These are phyloP conservation scores for Aureobasidium sp. DNA, from an alignment of 2,329 filamentous ascomycete species.

Conservation along the genomic window DNA sequence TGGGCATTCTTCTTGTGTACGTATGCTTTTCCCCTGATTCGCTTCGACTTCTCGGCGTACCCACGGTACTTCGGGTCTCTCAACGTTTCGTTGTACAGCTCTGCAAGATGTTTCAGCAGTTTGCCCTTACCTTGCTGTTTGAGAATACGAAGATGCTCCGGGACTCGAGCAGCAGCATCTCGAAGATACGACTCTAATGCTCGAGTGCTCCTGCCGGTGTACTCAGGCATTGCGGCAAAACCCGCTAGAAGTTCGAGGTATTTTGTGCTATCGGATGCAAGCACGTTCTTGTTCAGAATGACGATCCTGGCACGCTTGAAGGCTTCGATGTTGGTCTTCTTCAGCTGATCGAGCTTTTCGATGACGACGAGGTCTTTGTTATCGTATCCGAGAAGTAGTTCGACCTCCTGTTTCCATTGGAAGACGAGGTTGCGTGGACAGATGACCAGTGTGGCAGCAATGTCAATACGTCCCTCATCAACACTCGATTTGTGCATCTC, in stretches of 20 bases:
- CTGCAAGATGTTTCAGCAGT: slow-evolving; percentile 23
- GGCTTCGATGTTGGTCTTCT: slow-evolving; percentile 33
- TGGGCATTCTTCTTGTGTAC: not conserved
- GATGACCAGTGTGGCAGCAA: slow-evolving; percentile 52
- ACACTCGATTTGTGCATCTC: not conserved
- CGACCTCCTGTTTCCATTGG: slow-evolving; percentile 52
- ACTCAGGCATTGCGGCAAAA: slow-evolving; percentile 41
- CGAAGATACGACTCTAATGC: slow-evolving; percentile 48
- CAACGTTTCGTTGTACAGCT: slow-evolving; percentile 20
- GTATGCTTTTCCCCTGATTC: slow-evolving; percentile 6
- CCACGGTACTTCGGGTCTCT: slow-evolving; percentile 28
- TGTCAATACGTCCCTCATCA: not conserved
- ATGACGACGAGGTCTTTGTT: slow-evolving; percentile 33
- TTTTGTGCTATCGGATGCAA: slow-evolving; percentile 28
- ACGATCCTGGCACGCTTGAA: slow-evolving; percentile 46
- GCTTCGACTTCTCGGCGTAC: slow-evolving; percentile 19
- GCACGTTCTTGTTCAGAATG: slow-evolving; percentile 44
- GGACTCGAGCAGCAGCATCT: slow-evolving; percentile 34
- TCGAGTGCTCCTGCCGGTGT: slow-evolving; percentile 31
- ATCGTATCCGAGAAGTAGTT: slow-evolving; percentile 33
- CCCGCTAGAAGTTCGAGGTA: slow-evolving; percentile 45
- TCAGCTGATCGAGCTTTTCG: slow-evolving; percentile 30
- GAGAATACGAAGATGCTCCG: slow-evolving; percentile 28
- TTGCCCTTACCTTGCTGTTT: slow-evolving; percentile 20
- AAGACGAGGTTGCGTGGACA: slow-evolving; percentile 46